phyloP scores from a whole-genome alignment of 345 rosid species.

The Erodium maritimum region DNA sequence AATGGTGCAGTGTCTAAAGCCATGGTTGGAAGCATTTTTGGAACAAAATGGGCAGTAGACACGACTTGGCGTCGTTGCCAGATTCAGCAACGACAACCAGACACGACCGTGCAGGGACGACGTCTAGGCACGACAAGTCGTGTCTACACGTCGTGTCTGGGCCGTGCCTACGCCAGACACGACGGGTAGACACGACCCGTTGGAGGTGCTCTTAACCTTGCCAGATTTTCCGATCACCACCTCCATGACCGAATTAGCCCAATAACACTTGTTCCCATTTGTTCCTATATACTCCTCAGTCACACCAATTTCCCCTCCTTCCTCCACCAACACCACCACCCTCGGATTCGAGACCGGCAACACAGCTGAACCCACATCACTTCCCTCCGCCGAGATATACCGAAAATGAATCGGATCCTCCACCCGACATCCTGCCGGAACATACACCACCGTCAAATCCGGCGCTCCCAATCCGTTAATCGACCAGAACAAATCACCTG shows the following conservation, averaged over 20 bases:
- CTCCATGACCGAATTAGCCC: constrained; percentile 79
- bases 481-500: constrained; percentile 85
- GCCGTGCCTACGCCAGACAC: too few species aligned
- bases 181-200: too few species aligned
- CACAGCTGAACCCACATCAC: constrained; percentile 38
- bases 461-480: constrained; percentile 85
- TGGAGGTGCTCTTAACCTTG: too few species aligned
- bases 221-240: constrained; percentile 49
- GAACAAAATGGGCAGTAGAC: too few species aligned
- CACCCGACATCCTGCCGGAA: constrained; percentile 65
- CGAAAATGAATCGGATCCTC: constrained; percentile 56
- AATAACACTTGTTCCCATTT: constrained; percentile 45
- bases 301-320: constrained; percentile 68
- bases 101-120: too few species aligned
- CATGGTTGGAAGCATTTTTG: too few species aligned
- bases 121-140: too few species aligned
- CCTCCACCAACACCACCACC: constrained; percentile 65
- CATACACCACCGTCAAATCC: constrained; percentile 70
- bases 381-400: constrained; percentile 57
- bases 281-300: constrained; percentile 60
- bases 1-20: too few species aligned
- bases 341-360: constrained; percentile 85
- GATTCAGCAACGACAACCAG: too few species aligned
- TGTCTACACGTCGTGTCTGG: too few species aligned
- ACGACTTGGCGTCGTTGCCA: too few species aligned